Evolutionary conservation across 2,329 filamentous ascomycete genomes (phyloP).

Genomic region (Emergomyces orientalis): DNA sequence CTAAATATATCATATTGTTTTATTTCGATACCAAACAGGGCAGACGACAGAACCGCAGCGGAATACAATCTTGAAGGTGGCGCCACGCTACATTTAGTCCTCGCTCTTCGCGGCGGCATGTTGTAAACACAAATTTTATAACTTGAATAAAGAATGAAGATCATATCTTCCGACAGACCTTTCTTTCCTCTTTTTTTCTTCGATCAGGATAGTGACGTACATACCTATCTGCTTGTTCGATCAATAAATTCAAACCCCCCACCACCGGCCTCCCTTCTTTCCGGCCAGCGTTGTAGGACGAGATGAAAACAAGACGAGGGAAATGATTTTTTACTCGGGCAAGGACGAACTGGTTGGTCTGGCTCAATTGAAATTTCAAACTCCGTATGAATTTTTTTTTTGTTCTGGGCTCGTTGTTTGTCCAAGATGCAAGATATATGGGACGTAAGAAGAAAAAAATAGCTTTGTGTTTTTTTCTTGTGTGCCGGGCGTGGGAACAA

Average conservation of each 20-base stretch:
- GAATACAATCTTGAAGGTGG: conserved; percentile 90
- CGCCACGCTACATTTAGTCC: conserved; percentile 86
- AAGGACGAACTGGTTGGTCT: too few species aligned
- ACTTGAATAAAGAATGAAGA: too few species aligned
- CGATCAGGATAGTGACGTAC: not conserved
- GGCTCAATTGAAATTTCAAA: too few species aligned
- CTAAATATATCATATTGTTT: too few species aligned
- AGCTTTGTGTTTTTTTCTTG: too few species aligned
- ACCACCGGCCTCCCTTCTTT: not conserved
- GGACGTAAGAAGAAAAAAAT: too few species aligned
- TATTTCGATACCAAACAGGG: conserved; percentile 46
- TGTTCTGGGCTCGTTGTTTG: too few species aligned
- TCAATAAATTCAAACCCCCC: not conserved
- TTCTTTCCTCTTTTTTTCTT: not conserved
- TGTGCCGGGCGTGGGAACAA: too few species aligned
- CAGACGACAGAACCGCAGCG: conserved; percentile 83
- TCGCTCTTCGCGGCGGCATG: conserved; percentile 75
- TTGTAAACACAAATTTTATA: not conserved
- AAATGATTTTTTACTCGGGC: not conserved
- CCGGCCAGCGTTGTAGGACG: not conserved
- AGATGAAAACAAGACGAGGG: not conserved
- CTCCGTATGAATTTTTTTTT: too few species aligned
- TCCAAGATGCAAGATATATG: too few species aligned
- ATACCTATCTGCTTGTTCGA: not conserved
- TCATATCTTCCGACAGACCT: too few species aligned